phyloP scores from a whole-genome alignment of 441 rosid species.

The Hura crepitans region DNA sequence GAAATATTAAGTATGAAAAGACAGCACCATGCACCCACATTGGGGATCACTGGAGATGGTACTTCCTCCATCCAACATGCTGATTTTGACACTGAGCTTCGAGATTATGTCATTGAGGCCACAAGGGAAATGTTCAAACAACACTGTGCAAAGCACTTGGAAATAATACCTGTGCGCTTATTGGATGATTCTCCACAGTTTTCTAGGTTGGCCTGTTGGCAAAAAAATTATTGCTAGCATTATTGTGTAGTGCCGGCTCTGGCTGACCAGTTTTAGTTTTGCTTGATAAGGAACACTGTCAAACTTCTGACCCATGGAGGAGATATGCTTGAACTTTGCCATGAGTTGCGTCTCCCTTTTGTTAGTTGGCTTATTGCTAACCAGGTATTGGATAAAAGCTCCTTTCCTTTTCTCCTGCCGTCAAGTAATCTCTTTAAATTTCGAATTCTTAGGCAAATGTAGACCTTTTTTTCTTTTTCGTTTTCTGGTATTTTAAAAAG shows the following conservation, averaged over 20 bases:
- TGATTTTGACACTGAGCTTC: conserved; percentile 68
- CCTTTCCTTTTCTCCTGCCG: neutral
- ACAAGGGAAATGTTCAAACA: conserved; percentile 75
- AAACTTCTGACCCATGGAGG: conserved; percentile 91
- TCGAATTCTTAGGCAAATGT: neutral
- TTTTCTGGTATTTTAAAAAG: neutral
- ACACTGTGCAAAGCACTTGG: conserved; percentile 87
- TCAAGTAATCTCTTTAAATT: neutral
- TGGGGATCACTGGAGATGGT: conserved; percentile 38
- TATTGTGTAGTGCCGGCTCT: conserved; percentile 11
- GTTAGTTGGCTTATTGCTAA: conserved; percentile 61
- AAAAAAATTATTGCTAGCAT: conserved; percentile 11
- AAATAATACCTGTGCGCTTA: conserved; percentile 67
- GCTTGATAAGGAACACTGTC: conserved; percentile 65
- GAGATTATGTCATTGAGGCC: conserved; percentile 71
- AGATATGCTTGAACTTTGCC: conserved; percentile 87
- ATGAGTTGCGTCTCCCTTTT: conserved; percentile 85
- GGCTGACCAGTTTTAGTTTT: conserved; percentile 33
- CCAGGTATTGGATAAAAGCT: conserved; percentile 48
- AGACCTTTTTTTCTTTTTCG: neutral
- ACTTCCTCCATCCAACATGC: conserved; percentile 50
- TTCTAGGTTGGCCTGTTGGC: conserved; percentile 45
- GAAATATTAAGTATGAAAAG: conserved; percentile 51
- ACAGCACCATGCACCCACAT: conserved; percentile 43
- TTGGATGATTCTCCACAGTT: conserved; percentile 60